phyloP scores from a whole-genome alignment of 768 basidiomycete species.

The Suillus lakei region DNA sequence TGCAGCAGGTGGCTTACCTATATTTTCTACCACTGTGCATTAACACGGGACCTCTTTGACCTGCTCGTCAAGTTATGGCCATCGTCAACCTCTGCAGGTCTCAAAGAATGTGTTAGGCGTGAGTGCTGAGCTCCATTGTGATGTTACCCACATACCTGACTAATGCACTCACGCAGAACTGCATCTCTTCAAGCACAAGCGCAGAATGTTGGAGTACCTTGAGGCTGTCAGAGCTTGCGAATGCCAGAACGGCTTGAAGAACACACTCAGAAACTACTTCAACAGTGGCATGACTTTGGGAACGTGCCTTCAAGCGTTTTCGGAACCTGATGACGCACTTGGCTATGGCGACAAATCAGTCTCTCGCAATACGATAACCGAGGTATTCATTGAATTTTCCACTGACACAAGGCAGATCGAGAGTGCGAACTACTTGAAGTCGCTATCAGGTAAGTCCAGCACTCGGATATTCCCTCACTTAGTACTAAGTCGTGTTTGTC shows the following conservation, averaged over 20 bases:
- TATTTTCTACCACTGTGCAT: constrained; percentile 23
- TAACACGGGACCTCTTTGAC: constrained; percentile 28
- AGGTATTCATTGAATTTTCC: constrained; percentile 21
- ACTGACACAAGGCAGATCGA: neutral
- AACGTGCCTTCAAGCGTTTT: neutral
- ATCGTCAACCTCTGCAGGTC: constrained; percentile 20
- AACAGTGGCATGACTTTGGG: too few species aligned
- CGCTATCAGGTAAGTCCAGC: too few species aligned
- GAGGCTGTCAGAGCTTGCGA: constrained; percentile 1
- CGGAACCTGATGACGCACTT: neutral
- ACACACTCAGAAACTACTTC: neutral
- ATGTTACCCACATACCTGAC: too few species aligned
- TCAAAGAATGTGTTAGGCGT: constrained; percentile 28
- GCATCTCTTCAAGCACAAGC: constrained; percentile 25
- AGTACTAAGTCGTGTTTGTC: neutral
- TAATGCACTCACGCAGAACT: constrained; percentile 18
- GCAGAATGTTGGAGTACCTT: constrained; percentile 21
- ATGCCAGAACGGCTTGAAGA: neutral
- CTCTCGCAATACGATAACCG: constrained; percentile 24
- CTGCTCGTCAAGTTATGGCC: constrained; percentile 28
- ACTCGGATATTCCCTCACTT: too few species aligned
- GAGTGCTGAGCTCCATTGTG: constrained; percentile 4
- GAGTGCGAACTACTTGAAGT: neutral
- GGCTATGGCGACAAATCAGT: constrained; percentile 17
- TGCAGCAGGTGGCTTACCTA: constrained; percentile 19